Evolutionary conservation across 176 grass and related monocot species (phyloP), one percentile per base, ranked within the genome.

Genomic region (Avena atlantica): DNA sequence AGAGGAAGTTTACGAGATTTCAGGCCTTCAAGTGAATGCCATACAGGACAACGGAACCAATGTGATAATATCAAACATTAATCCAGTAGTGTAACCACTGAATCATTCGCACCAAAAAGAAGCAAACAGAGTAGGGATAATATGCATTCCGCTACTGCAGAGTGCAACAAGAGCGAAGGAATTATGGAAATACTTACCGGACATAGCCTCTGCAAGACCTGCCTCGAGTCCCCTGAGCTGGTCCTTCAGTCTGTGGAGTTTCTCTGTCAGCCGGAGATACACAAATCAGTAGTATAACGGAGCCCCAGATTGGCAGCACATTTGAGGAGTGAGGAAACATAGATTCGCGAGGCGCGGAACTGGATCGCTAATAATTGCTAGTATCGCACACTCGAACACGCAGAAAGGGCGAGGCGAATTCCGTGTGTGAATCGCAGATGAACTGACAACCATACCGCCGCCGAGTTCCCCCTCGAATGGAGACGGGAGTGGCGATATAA

Each of bases 181-280:
- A 74, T 71, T 67, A n/a, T 47, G 20, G 10, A 7, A 44, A 21
- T 44, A 69, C 52, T 87, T 91, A 94, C 95, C 80, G 62, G 89
- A 81, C 13, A 91, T 13, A 37, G 89, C 51, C 78, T 90, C 80
- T 20, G 58, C 50, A 15, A 93, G 78, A 56, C 86, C 55, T 55
- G 86, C 74, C 79, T 93, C 83, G 36, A 91, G 64, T 75, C 85
- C 88, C 58, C 76, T 85, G n/a, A 93, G 88, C 23, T 92, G 55
- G 19, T 92, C 88, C 88, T 92, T 98, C 16, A 92, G 80, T 27
- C 52, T 5, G 31, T 72, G 34, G 52, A 88, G 78, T 40, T 89
- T 86, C 23, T 89, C 95, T 98, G 84, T 19, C 47, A 85, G 48
- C 20, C 9, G 45, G n/a, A 87, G 45, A 24, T 29, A 25, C 23